phyloP scores from a whole-genome alignment of 139 green algal species.

The Closterium sp. region DNA sequence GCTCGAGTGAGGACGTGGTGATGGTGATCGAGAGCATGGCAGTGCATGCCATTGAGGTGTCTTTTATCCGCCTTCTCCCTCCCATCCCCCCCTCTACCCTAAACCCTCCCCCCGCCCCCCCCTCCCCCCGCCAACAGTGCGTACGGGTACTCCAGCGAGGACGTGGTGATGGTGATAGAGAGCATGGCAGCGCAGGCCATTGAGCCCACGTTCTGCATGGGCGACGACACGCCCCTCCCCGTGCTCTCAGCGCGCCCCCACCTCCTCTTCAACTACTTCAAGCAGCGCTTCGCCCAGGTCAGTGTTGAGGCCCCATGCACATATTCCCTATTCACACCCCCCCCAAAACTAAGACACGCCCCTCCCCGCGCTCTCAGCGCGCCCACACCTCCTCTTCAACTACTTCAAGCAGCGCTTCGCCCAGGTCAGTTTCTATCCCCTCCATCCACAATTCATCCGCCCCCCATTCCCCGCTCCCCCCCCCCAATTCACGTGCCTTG shows the following conservation, averaged over 20 bases:
- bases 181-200: constrained; percentile 79
- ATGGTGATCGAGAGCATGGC: constrained; percentile 98
- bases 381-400: constrained; percentile 88
- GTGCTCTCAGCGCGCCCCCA: constrained; percentile 88
- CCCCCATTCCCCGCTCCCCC: too few species aligned
- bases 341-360: constrained; percentile 98
- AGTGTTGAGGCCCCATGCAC: too few species aligned
- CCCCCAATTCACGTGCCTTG: not conserved
- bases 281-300: constrained; percentile 97
- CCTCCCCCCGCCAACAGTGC: not conserved
- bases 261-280: constrained; percentile 99
- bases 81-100: constrained; percentile 99
- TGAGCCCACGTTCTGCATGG: constrained; percentile 99
- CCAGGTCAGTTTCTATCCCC: too few species aligned
- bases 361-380: constrained; percentile 85
- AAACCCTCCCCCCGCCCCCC: constrained; percentile 63
- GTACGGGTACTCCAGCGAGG: constrained; percentile 73
- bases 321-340: too few species aligned
- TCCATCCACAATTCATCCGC: too few species aligned
- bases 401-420: constrained; percentile 99
- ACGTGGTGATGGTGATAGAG: constrained; percentile 95
- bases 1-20: constrained; percentile 80
- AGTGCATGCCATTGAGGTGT: constrained; percentile 79
- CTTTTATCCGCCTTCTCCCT: too few species aligned
- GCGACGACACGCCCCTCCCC: constrained; percentile 94